These are phyloP conservation scores for Casaregolazyma suthepensis DNA, from an alignment of 1,139 yeast genomes.

Conservation along the genomic window DNA sequence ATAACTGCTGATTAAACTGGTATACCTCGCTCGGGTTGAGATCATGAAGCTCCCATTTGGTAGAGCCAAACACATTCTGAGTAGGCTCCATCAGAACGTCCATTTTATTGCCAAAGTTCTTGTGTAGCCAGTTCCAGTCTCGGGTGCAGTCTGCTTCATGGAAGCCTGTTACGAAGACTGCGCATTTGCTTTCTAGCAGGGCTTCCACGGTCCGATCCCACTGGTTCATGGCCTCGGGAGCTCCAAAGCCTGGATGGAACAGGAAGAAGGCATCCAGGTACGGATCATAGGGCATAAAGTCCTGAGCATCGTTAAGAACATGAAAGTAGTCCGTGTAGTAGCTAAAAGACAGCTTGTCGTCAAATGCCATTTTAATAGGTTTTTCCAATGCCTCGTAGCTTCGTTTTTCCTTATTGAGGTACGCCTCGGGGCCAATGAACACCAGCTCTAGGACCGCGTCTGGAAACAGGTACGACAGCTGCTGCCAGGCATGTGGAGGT, in stretches of 20 bases:
- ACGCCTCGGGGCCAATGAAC: slow-evolving; percentile 90
- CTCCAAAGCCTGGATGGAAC: slow-evolving; percentile 92
- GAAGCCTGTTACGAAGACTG: slow-evolving; percentile 84
- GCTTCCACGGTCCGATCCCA: slow-evolving; percentile 86
- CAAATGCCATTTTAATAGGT: slow-evolving; percentile 68
- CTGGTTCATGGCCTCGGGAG: slow-evolving; percentile 69
- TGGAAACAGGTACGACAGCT: slow-evolving; percentile 81
- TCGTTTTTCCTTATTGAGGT: slow-evolving; percentile 59
- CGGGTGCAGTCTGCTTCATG: slow-evolving; percentile 64
- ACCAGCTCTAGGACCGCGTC: slow-evolving; percentile 76
- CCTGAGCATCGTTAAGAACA: slow-evolving; percentile 83
- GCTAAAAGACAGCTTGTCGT: slow-evolving; percentile 65
- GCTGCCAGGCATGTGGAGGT: slow-evolving; percentile 96
- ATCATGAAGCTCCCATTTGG: slow-evolving; percentile 93
- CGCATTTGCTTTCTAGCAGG: slow-evolving; percentile 85
- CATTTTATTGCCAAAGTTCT: slow-evolving; percentile 64
- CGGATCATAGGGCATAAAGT: slow-evolving; percentile 96
- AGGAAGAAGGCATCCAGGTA: slow-evolving; percentile 85
- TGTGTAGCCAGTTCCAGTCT: slow-evolving; percentile 66
- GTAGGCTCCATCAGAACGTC: slow-evolving; percentile 76
- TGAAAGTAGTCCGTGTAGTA: slow-evolving; percentile 91
- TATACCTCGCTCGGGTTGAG: slow-evolving; percentile 86
- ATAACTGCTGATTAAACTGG: slow-evolving; percentile 82
- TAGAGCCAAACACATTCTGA: slow-evolving; percentile 69
- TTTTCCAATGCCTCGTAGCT: slow-evolving; percentile 48